phyloP scores from a whole-genome alignment of 352 stramenopile species.

The Elongisporangium prolatum region DNA sequence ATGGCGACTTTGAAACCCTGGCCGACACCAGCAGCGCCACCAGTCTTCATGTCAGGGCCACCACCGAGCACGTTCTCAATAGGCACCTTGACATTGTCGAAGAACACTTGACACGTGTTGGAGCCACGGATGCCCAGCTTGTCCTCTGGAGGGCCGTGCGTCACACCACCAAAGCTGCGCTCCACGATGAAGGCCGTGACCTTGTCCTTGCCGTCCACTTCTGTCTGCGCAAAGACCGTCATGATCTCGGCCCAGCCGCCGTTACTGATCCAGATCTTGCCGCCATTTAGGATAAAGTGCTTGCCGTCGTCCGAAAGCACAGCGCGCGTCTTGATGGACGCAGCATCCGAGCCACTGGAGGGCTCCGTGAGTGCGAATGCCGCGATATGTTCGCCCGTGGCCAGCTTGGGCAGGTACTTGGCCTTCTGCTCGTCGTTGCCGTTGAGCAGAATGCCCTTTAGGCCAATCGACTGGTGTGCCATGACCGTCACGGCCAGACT shows the following conservation, averaged over 20 bases:
- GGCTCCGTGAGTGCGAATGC: conserved; percentile 90
- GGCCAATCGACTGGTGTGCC: conserved; percentile 84
- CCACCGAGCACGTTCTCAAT: conserved; percentile 89
- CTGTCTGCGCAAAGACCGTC: conserved; percentile 95
- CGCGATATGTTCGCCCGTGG: conserved; percentile 80
- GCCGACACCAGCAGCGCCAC: conserved; percentile 67
- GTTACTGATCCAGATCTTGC: conserved; percentile 98
- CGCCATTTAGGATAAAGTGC: conserved; percentile 90
- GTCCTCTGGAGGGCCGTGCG: conserved; percentile 91
- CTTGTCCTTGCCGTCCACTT: conserved; percentile 95
- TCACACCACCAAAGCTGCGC: conserved; percentile 88
- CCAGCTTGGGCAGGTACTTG: conserved; percentile 89
- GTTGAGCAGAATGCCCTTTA: conserved; percentile 87
- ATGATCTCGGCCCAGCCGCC: conserved; percentile 94
- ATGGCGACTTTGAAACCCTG: conserved; percentile 92
- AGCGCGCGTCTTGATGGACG: conserved; percentile 88
- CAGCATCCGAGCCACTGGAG: conserved; percentile 87
- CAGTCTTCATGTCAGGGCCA: conserved; percentile 66
- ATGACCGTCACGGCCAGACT: conserved; percentile 82
- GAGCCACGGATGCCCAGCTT: conserved; percentile 97
- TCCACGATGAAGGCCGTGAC: conserved; percentile 98
- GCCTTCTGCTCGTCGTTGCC: conserved; percentile 79
- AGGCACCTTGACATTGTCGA: conserved; percentile 94
- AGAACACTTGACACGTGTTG: conserved; percentile 95
- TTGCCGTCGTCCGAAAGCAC: conserved; percentile 88